A percentile compares a stretch with the other conserved stretches of the same genome.
Conservation (phyloP, 768 basidiomycete species). For the Lentinula lateritia region DNA sequence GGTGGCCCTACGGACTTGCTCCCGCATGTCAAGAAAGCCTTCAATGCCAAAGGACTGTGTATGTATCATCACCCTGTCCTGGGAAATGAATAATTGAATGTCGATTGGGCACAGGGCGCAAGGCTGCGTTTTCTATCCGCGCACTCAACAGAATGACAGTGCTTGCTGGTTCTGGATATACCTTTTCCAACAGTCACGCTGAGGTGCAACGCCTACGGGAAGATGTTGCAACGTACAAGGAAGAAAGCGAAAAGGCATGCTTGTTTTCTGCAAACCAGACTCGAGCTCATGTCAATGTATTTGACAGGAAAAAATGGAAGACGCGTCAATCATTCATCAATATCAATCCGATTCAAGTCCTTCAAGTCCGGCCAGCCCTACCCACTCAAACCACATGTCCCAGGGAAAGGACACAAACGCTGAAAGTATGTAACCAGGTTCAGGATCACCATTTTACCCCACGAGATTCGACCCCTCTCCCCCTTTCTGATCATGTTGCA, state of each 20-base stretch:
- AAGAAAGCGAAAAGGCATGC: conserved; percentile 68
- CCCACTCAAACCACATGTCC: neutral
- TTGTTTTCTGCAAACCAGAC: conserved; percentile 1
- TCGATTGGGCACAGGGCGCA: conserved; percentile 57
- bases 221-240: conserved; percentile 65
- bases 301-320: conserved; percentile 19
- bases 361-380: neutral
- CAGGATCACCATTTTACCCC: neutral
- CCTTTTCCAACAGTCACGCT: conserved; percentile 13
- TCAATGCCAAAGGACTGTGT: conserved; percentile 87
- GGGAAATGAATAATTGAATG: conserved; percentile 2
- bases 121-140: conserved; percentile 81
- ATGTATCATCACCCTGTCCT: conserved; percentile 21
- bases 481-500: neutral
- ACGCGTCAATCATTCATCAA: conserved; percentile 44
- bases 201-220: conserved; percentile 48
- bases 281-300: neutral
- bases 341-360: conserved; percentile 23
- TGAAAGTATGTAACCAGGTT: neutral
- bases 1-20: conserved; percentile 73
- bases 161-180: conserved; percentile 36
- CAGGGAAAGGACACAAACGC: neutral
- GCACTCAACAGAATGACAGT: conserved; percentile 78
- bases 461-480: neutral
- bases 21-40: conserved; percentile 84